Evolutionary conservation across 306 rosid genomes (phyloP), one percentile per base, ranked within the genome.

Genomic region (Spatholobus suberectus): DNA sequence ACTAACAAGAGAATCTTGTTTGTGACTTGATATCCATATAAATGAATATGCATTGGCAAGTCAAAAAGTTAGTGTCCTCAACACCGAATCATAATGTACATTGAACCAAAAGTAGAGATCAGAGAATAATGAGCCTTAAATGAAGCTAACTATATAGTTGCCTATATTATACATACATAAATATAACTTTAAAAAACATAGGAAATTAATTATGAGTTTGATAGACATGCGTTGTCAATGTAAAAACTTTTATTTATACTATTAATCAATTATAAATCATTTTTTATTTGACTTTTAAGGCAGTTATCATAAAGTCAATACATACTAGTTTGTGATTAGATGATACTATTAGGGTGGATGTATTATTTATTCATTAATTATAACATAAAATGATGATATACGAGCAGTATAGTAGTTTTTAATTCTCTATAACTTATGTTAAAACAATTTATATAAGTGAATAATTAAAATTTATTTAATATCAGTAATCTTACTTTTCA

Each of bases 41-140:
- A 76, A 38, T 58, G 70, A 76, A 26, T 27, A 18, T 29, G 63
- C 27, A 63, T 77, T 77, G 74, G 49, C 49, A 13, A 77, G 44
- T 61, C 73, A 43, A 43, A 76, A 61, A 29, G 73, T 26, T 26
- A 76, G 70, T 55, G 54, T 75, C 57, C 58, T 58, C 43, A n/a
- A 62, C 21, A 62, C 44, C 18, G 12, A 76, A 76, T 59, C 18
- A 62, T 43, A 24, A 32, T 8, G 2, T 6, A 26, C 40, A 43
- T n/a, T 41, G 18, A 40, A 41, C 32, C 46, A 15, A 2, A 17
- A 58, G 23, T 24, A 59, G 21, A 43, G n/a, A n/a, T n/a, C n/a
- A 41, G 15, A 23, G 15, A 24, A 61, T 43, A 21, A 41, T 27
- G 59, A 55, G 20, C 32, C 79, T 23, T 35, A 38, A 74, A 35